A percentile compares a stretch with the other conserved stretches of the same genome.
These are phyloP conservation scores for Phytophthora brassicae DNA, from an alignment of 352 stramenopile species.

Conservation along the genomic window DNA sequence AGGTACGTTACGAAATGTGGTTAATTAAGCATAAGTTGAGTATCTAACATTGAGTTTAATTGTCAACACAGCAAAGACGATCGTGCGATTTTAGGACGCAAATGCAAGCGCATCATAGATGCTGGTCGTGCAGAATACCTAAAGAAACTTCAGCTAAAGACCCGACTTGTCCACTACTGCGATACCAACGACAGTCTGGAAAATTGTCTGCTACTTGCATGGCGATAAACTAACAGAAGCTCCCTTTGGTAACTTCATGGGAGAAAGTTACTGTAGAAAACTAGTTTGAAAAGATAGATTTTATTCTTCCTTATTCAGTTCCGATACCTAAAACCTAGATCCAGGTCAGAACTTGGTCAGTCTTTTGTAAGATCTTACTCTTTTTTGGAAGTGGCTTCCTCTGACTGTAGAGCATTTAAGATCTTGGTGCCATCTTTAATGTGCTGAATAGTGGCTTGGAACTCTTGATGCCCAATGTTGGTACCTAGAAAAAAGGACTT, in stretches of 20 bases:
- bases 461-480: conserved; percentile 1
- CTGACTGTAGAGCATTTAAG: conserved; percentile 11
- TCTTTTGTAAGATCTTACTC: no score
- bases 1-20: conserved; percentile 33
- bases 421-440: conserved; percentile 18
- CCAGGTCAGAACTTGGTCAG: no score
- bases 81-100: conserved; percentile 57
- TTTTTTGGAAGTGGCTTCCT: background rate
- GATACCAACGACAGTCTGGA: conserved; percentile 72
- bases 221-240: conserved; percentile 30
- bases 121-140: conserved; percentile 67
- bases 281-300: no score
- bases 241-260: background rate
- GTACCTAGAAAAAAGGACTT: conserved; percentile 23
- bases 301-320: no score
- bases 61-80: conserved; percentile 52
- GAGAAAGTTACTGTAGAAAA: no score
- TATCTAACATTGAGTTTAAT: conserved; percentile 8
- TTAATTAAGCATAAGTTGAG: no score
- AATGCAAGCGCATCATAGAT: conserved; percentile 82
- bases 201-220: conserved; percentile 80
- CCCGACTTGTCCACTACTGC: conserved; percentile 81
- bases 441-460: conserved; percentile 18
- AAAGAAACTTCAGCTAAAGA: conserved; percentile 46
- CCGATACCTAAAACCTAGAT: no score